Conservation (phyloP, 2,329 filamentous ascomycete species). For the Myriangium duriaei region DNA sequence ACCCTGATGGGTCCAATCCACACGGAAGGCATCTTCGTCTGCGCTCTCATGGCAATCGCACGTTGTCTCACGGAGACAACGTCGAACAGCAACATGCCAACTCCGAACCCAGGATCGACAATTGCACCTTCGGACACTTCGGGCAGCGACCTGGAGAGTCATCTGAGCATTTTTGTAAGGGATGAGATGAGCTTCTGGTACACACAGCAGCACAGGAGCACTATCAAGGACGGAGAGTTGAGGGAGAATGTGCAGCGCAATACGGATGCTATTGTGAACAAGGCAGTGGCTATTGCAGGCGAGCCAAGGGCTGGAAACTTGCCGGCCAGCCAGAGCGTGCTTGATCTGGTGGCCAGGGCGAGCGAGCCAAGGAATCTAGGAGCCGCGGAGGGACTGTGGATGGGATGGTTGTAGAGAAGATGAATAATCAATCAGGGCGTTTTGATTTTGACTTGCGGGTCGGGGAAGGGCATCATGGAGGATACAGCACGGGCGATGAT, state of each 20-base stretch:
- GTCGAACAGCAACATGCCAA: conserved; percentile 13
- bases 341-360: conserved; percentile 84
- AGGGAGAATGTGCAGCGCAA: conserved; percentile 74
- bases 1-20: conserved; percentile 91
- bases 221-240: conserved; percentile 54
- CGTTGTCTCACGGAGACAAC: conserved; percentile 68
- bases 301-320: conserved; percentile 53
- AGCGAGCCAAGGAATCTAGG: conserved; percentile 85
- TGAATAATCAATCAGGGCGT: not conserved
- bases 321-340: conserved; percentile 92
- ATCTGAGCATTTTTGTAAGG: conserved; percentile 84
- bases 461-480: not conserved
- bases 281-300: conserved; percentile 68
- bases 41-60: conserved; percentile 90
- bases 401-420: conserved; percentile 69
- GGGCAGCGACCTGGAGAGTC: conserved; percentile 72
- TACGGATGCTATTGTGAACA: conserved; percentile 82
- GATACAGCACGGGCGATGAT: not conserved
- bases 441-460: too few relatives aligned
- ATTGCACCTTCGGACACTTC: conserved; percentile 16
- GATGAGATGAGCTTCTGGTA: conserved; percentile 99
- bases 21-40: conserved; percentile 92
- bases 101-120: conserved; percentile 9
- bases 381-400: conserved; percentile 87
- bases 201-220: conserved; percentile 59